Percentiles rank a stretch among this genome's conserved stretches.
Conservation (phyloP, 768 basidiomycete genomes). For the Hemileccinum rubropunctum region DNA sequence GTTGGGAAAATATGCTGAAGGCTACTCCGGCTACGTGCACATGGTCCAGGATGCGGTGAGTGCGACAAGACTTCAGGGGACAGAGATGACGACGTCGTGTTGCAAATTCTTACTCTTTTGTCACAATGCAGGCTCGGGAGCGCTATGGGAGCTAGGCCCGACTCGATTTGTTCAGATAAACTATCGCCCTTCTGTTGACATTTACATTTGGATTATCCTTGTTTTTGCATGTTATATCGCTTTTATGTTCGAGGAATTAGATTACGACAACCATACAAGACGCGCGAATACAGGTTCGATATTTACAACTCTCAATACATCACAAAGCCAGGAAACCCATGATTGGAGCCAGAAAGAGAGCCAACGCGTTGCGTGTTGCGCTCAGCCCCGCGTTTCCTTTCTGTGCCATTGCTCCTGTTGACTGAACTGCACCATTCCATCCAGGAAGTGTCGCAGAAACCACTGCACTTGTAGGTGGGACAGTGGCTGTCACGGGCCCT, state of each 20-base stretch:
- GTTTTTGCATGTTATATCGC: constrained; percentile 9
- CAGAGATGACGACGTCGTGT: constrained; percentile 17
- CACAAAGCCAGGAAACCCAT: constrained; percentile 29
- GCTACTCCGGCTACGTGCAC: constrained; percentile 66
- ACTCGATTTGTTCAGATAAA: constrained; percentile 11
- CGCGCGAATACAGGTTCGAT: too few relatives aligned
- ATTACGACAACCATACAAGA: not conserved
- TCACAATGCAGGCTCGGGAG: constrained; percentile 34
- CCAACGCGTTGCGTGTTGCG: constrained; percentile 19
- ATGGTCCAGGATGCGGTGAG: constrained; percentile 72
- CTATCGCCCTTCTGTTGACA: constrained; percentile 4
- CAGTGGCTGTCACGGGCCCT: constrained; percentile 52
- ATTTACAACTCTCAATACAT: not conserved
- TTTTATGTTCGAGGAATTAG: constrained; percentile 9
- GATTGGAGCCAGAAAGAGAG: constrained; percentile 24
- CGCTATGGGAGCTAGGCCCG: constrained; percentile 31
- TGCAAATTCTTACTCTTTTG: constrained; percentile 25
- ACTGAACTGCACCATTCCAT: constrained; percentile 14
- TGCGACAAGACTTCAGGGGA: constrained; percentile 19
- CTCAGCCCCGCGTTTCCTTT: constrained; percentile 23
- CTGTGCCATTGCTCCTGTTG: constrained; percentile 13
- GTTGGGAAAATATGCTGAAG: constrained; percentile 66
- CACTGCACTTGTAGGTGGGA: constrained; percentile 63
- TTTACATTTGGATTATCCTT: constrained; percentile 14
- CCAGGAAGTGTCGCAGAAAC: constrained; percentile 55